Evolutionary conservation across 306 rosid species (phyloP).

Genomic region (Pyrus pyrifolia): DNA sequence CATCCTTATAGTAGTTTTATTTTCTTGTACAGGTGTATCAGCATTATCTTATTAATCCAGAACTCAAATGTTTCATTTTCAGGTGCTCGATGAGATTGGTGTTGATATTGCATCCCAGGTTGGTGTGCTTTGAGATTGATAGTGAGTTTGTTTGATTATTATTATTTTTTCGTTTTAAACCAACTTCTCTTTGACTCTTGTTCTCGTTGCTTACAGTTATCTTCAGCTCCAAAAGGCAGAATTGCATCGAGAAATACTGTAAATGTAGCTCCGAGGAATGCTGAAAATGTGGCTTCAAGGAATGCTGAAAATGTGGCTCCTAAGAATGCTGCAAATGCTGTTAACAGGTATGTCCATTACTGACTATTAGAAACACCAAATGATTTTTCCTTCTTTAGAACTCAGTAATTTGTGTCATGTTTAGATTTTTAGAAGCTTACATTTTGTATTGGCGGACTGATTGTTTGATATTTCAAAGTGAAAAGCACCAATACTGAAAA

Average conservation of each 20-base stretch:
- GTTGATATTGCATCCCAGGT: slow-evolving; percentile 99
- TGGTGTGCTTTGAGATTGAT: slow-evolving; percentile 25
- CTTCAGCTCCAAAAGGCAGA: slow-evolving; percentile 96
- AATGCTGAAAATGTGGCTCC: slow-evolving; percentile 49
- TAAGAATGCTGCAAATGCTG: slow-evolving; percentile 40
- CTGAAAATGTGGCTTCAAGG: slow-evolving; percentile 49
- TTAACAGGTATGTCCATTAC: slow-evolving; percentile 37
- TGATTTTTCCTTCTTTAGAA: not conserved
- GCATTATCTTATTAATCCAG: not conserved
- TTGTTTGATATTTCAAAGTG: not conserved
- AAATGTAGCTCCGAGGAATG: slow-evolving; percentile 53
- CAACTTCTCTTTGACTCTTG: not conserved
- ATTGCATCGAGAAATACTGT: slow-evolving; percentile 63
- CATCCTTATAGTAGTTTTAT: slow-evolving; percentile 5
- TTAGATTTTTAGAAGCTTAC: not conserved
- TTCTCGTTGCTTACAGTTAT: slow-evolving; percentile 42
- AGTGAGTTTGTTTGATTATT: not conserved
- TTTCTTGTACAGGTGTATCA: not conserved
- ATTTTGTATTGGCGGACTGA: not conserved
- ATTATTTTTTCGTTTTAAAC: not conserved
- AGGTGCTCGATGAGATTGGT: slow-evolving; percentile 99
- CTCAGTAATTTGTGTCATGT: not conserved
- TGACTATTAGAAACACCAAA: not conserved
- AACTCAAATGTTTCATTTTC: not conserved
- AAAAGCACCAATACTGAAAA: not conserved